Base-by-base conservation (phyloP, 495 filamentous ascomycete genomes). In the Talaromyces thailandensis region DNA sequence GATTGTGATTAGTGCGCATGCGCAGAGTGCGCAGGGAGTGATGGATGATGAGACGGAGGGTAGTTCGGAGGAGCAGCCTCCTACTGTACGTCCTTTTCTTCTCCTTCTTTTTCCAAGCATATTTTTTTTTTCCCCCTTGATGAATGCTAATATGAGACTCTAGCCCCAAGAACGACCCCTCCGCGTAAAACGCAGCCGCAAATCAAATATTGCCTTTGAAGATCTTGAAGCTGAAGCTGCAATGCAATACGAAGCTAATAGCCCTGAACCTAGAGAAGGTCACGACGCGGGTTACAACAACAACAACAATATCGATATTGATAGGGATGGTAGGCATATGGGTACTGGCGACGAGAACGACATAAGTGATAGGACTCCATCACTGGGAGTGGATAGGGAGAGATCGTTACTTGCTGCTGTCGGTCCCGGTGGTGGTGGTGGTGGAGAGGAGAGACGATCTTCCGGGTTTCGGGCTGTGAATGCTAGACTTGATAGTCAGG, bases 81-180 rank as follows among this genome's bases (percentile, higher is more conserved):
- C 73, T 58, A 80, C 77, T 57, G 77, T 80, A 67, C 58, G 73
- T 71, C 45, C n/a, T 58, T 18, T 23, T 18, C 6, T 28, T 31
- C 56, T 45, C 14, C 2, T 6, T 58, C 35, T 25, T n/a, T 35
- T n/a, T 23, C 6, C 4, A n/a, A n/a, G n/a, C n/a, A n/a, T n/a
- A n/a, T n/a, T n/a, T n/a, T n/a, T n/a, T n/a, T n/a, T n/a, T n/a
- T n/a, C n/a, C n/a, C n/a, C n/a, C n/a, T n/a, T 6, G 29, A 57
- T 61, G 65, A 53, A 67, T 25, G 64, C 40, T 63, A 40, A 40
- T 58, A 56, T 40, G 11, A 14, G n/a, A 0, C 1, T 64, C 64
- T 69, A 96, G 91, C 91, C 91, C 16, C 87, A 93, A 76, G 92
- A 96, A 72, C 93, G 94, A 65, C 93, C 93, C 16, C 80, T 96